Evolutionary conservation across 2,329 filamentous ascomycete genomes (phyloP).

Genomic region (Microcyclospora tardicrescens): DNA sequence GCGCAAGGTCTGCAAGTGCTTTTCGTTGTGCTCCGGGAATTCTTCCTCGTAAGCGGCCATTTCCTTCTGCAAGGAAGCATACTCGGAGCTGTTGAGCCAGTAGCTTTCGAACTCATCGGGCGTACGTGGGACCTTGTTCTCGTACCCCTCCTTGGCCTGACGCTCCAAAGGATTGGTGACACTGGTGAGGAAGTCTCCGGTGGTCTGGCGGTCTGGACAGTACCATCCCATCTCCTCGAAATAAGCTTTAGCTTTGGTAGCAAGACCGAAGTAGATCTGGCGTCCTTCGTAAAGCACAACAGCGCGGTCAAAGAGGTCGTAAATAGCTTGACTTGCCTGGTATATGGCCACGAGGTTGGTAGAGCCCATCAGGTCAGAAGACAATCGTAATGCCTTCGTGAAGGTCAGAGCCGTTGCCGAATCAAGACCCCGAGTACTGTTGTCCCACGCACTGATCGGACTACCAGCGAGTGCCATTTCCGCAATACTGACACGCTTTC

Average conservation of each 20-base stretch:
- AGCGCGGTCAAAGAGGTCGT: constrained; percentile 61
- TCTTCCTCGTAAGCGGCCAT: constrained; percentile 39
- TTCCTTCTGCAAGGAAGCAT: constrained; percentile 30
- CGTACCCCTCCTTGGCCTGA: constrained; percentile 42
- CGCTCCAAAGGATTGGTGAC: constrained; percentile 54
- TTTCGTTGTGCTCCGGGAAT: constrained; percentile 31
- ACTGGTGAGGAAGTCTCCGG: constrained; percentile 56
- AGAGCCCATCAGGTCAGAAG: constrained; percentile 36
- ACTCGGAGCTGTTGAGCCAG: constrained; percentile 38
- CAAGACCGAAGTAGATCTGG: constrained; percentile 63
- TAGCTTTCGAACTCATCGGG: constrained; percentile 53
- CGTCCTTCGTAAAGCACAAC: constrained; percentile 63
- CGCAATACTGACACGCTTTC: constrained; percentile 48
- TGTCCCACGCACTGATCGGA: constrained; percentile 33
- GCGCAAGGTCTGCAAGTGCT: constrained; percentile 31
- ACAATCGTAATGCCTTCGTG: constrained; percentile 38
- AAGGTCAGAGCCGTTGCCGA: constrained; percentile 47
- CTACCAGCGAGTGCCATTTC: constrained; percentile 36
- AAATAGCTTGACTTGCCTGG: constrained; percentile 37
- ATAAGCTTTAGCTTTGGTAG: constrained; percentile 45
- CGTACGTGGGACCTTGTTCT: constrained; percentile 50
- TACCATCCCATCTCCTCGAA: constrained; percentile 58
- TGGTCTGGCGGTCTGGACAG: constrained; percentile 54
- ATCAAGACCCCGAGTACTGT: constrained; percentile 39
- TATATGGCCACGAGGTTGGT: constrained; percentile 48